phyloP scores from a whole-genome alignment of 768 basidiomycete species.

The Rhizopogon rudus region DNA sequence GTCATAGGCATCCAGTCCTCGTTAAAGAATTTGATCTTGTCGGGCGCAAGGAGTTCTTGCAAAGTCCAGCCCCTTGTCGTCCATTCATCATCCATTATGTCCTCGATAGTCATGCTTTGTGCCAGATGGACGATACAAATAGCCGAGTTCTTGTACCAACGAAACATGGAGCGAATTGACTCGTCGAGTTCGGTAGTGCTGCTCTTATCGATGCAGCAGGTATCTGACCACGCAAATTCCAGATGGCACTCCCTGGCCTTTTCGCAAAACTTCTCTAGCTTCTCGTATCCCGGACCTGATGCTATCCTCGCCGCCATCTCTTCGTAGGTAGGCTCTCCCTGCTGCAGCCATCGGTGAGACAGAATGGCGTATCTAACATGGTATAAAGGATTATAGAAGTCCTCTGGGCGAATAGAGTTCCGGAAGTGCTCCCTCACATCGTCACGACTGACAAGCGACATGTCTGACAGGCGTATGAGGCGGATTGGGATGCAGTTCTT shows the following conservation, averaged over 20 bases:
- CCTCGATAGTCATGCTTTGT: conserved; percentile 4
- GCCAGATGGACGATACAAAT: conserved; percentile 20
- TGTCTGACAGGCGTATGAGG: conserved; percentile 14
- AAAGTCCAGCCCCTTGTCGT: conserved; percentile 15
- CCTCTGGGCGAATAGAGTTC: too few relatives aligned
- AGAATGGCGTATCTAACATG: conserved; percentile 1
- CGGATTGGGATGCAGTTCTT: conserved; percentile 14
- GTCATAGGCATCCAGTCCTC: conserved; percentile 11
- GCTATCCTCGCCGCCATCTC: background rate
- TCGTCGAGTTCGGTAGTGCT: conserved; percentile 14
- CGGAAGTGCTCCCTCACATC: background rate
- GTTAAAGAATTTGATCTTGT: conserved; percentile 13
- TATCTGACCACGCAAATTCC: conserved; percentile 19
- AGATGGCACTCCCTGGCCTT: conserved; percentile 11
- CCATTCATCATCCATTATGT: conserved; percentile 5
- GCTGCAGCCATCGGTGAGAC: conserved; percentile 3
- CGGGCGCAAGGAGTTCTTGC: conserved; percentile 6
- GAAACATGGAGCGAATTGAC: conserved; percentile 24
- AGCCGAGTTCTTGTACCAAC: conserved; percentile 18
- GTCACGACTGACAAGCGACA: background rate
- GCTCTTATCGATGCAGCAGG: conserved; percentile 14
- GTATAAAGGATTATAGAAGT: background rate
- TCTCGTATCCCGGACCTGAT: background rate
- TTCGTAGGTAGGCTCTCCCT: background rate
- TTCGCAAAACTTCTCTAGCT: conserved; percentile 8